Base-by-base conservation (phyloP, 108 stramenopile species). In the Epithemia pelagica region DNA sequence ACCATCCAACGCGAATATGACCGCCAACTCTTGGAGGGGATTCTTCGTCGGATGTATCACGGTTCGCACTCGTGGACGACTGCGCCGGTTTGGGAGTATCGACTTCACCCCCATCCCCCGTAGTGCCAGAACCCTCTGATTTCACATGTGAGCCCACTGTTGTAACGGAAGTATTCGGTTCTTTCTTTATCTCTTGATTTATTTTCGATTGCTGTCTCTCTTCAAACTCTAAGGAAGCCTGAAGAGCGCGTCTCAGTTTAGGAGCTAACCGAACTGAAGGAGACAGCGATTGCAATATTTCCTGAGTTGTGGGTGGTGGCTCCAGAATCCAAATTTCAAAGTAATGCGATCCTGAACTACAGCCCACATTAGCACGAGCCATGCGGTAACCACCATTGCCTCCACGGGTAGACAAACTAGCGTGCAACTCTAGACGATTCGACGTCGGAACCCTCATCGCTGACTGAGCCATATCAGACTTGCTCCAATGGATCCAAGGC, bases 1-100 rank as follows among this genome's bases (percentile, higher is more conserved):
- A 74, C 86, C 87, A 94, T 52, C 96, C 96, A 24, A 96, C 66
- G 2, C 96, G 80, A 10, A 92, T 59, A 66, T 94, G 91, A 10
- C 78, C 83, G 18, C 81, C 81, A 61, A 86, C 70, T 0, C 69
- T 23, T 10, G 29, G 26, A 31, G 3, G 69, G 15, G 67, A 25
- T 26, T 33, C 20, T n/a, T 28, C 2, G 28, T 67, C 20, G 58
- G 25, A 30, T 27, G 23, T 24, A 26, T 67, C 28, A n/a, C 24
- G 59, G 7, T 37, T n/a, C 25, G 54, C 5, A 46, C 60, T 28
- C 31, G 20, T 2, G 2, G 22, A 7, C 21, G 3, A 10, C 7
- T 25, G 3, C 54, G 19, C 18, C 2, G 7, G 31, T 23, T 32
- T 20, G 29, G 8, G 33, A 53, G 25, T 2, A 60, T 61, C 32